A percentile compares a stretch with the other conserved stretches of the same genome.
Evolutionary conservation across 164 flowering plant species (phyloP).

Genomic region (Liriodendron chinense): DNA sequence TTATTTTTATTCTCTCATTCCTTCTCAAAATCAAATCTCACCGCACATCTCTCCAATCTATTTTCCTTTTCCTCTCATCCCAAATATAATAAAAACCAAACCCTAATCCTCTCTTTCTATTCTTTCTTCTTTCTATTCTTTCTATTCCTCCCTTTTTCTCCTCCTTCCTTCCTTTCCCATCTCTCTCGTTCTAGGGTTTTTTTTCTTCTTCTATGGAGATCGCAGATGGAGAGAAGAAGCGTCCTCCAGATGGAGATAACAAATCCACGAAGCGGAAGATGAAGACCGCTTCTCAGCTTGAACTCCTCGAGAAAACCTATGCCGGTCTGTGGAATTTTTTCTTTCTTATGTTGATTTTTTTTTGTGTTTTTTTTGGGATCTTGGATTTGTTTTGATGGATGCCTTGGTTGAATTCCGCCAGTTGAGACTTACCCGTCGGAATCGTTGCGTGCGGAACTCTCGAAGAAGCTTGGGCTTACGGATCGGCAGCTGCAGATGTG

Average conservation of each 20-base stretch:
- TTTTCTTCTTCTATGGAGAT: slow-evolving; percentile 34
- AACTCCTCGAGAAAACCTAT: slow-evolving; percentile 76
- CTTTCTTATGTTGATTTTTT: slow-evolving; percentile 8
- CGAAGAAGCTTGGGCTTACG: slow-evolving; percentile 59
- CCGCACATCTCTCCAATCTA: slow-evolving; percentile 40
- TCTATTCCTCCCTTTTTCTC: neutral
- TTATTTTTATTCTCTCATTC: slow-evolving; percentile 3
- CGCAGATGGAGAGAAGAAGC: slow-evolving; percentile 44
- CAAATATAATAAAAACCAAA: neutral
- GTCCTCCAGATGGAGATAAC: slow-evolving; percentile 26
- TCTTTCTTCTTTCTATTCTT: neutral
- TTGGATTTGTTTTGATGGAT: neutral
- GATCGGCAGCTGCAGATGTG: slow-evolving; percentile 98
- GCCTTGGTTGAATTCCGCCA: slow-evolving; percentile 20
- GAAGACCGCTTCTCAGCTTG: slow-evolving; percentile 87
- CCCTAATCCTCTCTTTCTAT: slow-evolving; percentile 1
- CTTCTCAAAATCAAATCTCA: slow-evolving; percentile 46
- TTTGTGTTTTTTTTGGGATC: neutral
- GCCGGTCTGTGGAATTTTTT: slow-evolving; percentile 43
- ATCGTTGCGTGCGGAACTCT: slow-evolving; percentile 58
- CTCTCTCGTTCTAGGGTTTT: slow-evolving; percentile 2
- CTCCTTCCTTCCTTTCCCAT: neutral
- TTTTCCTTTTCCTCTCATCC: slow-evolving; percentile 3
- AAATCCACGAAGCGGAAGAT: slow-evolving; percentile 68
- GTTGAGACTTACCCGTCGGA: slow-evolving; percentile 85